Conservation (phyloP, 2,329 filamentous ascomycete species). For the Alternaria brassicicola region DNA sequence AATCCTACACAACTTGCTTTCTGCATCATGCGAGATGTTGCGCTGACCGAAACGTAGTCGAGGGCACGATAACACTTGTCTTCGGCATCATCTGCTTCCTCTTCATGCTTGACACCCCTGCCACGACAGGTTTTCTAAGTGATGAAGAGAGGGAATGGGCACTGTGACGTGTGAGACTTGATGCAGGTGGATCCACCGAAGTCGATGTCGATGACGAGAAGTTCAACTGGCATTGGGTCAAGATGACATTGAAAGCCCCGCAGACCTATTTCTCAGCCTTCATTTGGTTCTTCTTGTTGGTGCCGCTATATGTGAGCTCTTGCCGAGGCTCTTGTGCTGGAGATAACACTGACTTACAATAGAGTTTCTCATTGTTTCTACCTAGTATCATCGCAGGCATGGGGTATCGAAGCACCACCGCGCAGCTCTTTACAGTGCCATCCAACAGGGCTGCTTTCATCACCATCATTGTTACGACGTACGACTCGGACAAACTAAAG, state of each 20-base stretch:
- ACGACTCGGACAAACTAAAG: conserved; percentile 52
- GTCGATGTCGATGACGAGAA: conserved; percentile 47
- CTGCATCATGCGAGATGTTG: not conserved
- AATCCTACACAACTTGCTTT: not conserved
- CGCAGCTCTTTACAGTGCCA: conserved; percentile 49
- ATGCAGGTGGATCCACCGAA: conserved; percentile 32
- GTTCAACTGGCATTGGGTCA: conserved; percentile 53
- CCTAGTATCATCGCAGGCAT: conserved; percentile 49
- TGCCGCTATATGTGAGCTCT: conserved; percentile 50
- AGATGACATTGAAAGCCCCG: conserved; percentile 36
- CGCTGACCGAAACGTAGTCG: conserved; percentile 38
- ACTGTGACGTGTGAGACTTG: conserved; percentile 36
- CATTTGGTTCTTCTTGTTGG: conserved; percentile 49
- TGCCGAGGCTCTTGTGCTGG: not conserved
- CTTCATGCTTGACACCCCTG: conserved; percentile 57
- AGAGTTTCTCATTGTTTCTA: conserved; percentile 49
- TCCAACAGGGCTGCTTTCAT: conserved; percentile 53
- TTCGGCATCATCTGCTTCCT: conserved; percentile 58
- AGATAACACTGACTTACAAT: conserved; percentile 4
- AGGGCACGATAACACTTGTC: conserved; percentile 36
- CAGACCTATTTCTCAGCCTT: conserved; percentile 50
- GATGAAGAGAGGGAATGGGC: conserved; percentile 37
- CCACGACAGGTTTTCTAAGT: conserved; percentile 42
- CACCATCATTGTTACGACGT: conserved; percentile 48
- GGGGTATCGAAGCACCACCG: conserved; percentile 48